These are phyloP conservation scores for Aspergillus costaricaensis DNA, from an alignment of 2,329 filamentous ascomycete species.

Conservation along the genomic window DNA sequence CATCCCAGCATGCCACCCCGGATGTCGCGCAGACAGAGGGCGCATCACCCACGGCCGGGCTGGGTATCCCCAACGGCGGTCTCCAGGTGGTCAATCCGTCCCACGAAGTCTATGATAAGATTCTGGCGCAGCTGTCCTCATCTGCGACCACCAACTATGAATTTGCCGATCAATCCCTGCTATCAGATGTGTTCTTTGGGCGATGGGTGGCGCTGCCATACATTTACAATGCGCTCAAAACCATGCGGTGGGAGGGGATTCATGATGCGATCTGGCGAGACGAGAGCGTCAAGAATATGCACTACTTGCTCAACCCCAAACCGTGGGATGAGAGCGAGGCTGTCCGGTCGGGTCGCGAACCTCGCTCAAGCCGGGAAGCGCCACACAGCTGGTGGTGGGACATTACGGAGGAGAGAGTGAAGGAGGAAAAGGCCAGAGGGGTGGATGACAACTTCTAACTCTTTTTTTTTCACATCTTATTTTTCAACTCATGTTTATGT, in stretches of 20 bases:
- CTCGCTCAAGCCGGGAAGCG: constrained; percentile 44
- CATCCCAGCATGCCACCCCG: constrained; percentile 53
- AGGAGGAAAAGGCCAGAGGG: constrained; percentile 44
- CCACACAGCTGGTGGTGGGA: constrained; percentile 62
- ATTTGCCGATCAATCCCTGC: constrained; percentile 60
- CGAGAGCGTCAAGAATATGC: constrained; percentile 62
- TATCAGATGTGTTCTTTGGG: constrained; percentile 56
- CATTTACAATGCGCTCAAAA: constrained; percentile 63
- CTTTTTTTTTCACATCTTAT: not conserved
- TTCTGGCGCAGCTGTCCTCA: constrained; percentile 50
- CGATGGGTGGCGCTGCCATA: constrained; percentile 62
- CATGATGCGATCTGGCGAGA: constrained; percentile 63
- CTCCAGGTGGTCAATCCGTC: constrained; percentile 64
- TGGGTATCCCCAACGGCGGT: constrained; percentile 62
- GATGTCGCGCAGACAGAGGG: constrained; percentile 40
- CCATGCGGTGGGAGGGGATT: constrained; percentile 55
- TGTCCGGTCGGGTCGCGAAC: constrained; percentile 8
- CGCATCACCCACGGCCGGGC: constrained; percentile 52
- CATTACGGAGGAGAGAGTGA: constrained; percentile 52
- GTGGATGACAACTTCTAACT: constrained; percentile 1
- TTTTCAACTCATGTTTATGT: not conserved
- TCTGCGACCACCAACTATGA: constrained; percentile 54
- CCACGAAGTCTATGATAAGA: constrained; percentile 54
- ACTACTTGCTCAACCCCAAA: constrained; percentile 64
- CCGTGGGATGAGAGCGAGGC: constrained; percentile 58